A percentile compares a stretch with the other conserved stretches of the same genome.
These are phyloP conservation scores for Phoenix roebelenii DNA, from an alignment of 176 grass and related monocot genomes.

Conservation along the genomic window DNA sequence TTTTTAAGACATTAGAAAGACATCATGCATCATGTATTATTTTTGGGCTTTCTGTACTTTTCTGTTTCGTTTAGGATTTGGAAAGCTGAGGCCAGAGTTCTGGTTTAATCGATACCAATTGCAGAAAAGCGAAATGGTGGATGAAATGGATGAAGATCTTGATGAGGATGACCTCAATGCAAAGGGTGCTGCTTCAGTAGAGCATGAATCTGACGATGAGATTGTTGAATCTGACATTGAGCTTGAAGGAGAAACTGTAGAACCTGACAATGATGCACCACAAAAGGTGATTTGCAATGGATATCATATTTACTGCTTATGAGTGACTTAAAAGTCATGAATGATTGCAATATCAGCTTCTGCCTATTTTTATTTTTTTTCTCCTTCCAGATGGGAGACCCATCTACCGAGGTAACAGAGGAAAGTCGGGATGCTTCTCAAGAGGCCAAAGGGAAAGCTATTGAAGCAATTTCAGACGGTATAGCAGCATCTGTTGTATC, in stretches of 20 bases:
- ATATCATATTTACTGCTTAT: neutral
- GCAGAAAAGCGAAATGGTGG: constrained; percentile 24
- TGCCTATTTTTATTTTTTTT: neutral
- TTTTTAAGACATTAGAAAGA: too few species aligned
- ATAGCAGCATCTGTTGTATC: neutral
- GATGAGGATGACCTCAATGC: constrained; percentile 32
- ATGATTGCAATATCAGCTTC: too few species aligned
- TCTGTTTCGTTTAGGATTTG: neutral
- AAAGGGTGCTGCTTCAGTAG: constrained; percentile 48
- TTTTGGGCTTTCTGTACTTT: neutral
- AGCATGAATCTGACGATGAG: constrained; percentile 85
- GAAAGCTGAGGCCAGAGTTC: neutral
- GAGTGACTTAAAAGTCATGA: too few species aligned
- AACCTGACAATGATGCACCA: constrained; percentile 69
- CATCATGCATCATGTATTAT: neutral
- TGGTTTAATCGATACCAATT: constrained; percentile 2
- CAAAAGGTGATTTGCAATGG: constrained; percentile 51
- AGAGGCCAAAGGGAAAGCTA: constrained; percentile 67
- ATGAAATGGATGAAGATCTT: constrained; percentile 53
- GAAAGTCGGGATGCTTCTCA: constrained; percentile 85
- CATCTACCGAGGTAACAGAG: constrained; percentile 65
- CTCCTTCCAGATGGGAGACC: constrained; percentile 71
- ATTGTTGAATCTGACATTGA: constrained; percentile 91
- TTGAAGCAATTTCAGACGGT: constrained; percentile 94
- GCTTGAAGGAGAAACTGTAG: constrained; percentile 66